Evolutionary conservation across 2,329 filamentous ascomycete genomes (phyloP), one percentile per base, ranked within the genome.

Genomic region (Arthrinium phaeospermum): DNA sequence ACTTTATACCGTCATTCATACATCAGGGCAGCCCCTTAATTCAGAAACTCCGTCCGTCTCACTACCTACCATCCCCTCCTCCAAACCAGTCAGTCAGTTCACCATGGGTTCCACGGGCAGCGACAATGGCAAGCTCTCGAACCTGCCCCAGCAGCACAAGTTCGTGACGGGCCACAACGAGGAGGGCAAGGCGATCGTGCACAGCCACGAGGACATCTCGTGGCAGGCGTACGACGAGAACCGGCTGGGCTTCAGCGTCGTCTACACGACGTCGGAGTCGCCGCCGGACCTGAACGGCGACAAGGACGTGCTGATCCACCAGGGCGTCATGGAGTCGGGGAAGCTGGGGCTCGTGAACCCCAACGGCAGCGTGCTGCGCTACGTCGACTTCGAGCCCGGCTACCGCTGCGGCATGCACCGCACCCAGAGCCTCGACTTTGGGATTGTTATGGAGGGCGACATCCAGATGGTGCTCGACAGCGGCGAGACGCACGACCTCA

Each of bases 371-470:
- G 83, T 87, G 0, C 83, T 82, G 41, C 82, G 86, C 1, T 81
- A 85, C 71, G 85, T 88, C 30, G 86, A 88, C 76, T 86, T 88
- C 74, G 80, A 80, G 0, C 86, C 86, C 0, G 80, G 78, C 3
- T 82, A 83, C 51, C 77, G 79, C 27, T 82, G 81, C 27, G 78
- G 84, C 24, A 86, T 89, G 83, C 88, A 90, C 74, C 84, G 88
- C 16, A 89, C 87, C 0, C 83, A 86, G 75, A 86, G 83, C 51
- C 79, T 90, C 3, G 88, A 90, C 75, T 90, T 86, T 74, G 88
- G 87, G 3, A 82, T 89, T 70, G 83, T 90, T 3, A 75, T 90
- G 8, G 87, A 90, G 75, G 88, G 88, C 1, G 82, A 83, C 75
- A 77, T 90, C 41, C 86, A 88, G 73, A 81, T 89, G 79, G 71